Evolutionary conservation across 148 eudicot genomes (phyloP), one percentile per base, ranked within the genome.

Genomic region (Rhododendron griersonianum): DNA sequence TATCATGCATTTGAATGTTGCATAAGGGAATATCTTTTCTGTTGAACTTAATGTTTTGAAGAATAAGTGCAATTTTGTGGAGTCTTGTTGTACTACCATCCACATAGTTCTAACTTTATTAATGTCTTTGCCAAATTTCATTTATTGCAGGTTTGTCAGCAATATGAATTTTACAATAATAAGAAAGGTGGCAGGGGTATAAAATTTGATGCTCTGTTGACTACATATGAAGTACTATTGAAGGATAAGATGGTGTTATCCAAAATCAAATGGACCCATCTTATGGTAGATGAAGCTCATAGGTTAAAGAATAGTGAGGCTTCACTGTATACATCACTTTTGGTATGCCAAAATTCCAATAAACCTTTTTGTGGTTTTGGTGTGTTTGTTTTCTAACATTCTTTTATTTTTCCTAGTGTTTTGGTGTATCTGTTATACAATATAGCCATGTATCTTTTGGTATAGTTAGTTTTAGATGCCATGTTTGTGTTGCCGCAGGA

Each of bases 231-330:
- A 92, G 99, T 95, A 80, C 78, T 98, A 88, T 87, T 98, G 78
- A 98, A 98, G 90, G 98, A 98, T 88, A 95, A 93, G 91, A 92
- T 91, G 2, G 98, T 94, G 83, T 87, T 98, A 45, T 98, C 99
- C 69, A 98, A 95, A 90, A 94, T 98, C 78, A 98, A 93, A 89
- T 98, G 99, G 99, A 93, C 87, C 89, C 95, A 98, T 89, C 98
- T 98, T 82, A 95, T 95, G 99, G 98, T 98, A 84, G 99, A 98
- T 92, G 99, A 98, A 92, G 99, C 99, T 87, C 99, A 98, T 85
- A 91, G 99, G 89, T 89, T 98, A 81, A 98, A 98, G 89, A 98
- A 98, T 85, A 91, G 99, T 86, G 99, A 93, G 91, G 99, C 99
- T 44, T 94, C 99, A 39, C 87, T 98, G 84, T 98, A 98, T 87